Percentiles rank a stretch among this genome's conserved stretches.
Evolutionary conservation across 148 eudicot species (phyloP).

Genomic region (Camellia granthamiana): DNA sequence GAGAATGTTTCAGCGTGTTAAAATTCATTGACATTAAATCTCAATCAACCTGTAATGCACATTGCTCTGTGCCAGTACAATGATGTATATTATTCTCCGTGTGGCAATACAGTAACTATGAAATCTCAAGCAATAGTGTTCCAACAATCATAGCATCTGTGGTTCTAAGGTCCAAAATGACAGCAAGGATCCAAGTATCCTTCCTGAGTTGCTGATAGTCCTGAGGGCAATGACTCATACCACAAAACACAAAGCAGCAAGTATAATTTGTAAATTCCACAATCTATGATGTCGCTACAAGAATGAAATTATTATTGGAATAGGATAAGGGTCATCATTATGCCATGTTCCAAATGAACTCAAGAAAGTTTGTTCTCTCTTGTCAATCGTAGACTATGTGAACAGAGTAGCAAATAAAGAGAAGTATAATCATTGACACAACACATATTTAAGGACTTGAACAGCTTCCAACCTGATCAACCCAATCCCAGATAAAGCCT

Average conservation of each 20-base stretch:
- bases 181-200: neutral
- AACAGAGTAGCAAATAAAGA: neutral
- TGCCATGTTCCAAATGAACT: neutral
- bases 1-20: neutral
- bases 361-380: neutral
- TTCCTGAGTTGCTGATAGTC: neutral
- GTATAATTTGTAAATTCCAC: neutral
- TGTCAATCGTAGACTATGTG: neutral
- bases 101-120: neutral
- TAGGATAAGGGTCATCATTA: neutral
- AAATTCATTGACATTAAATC: neutral
- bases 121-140: slow-evolving; percentile 3
- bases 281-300: neutral
- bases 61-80: neutral
- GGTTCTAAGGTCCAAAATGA: neutral
- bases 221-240: neutral
- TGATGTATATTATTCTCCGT: neutral
- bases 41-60: slow-evolving; percentile 2
- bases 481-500: slow-evolving; percentile 99
- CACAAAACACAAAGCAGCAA: neutral
- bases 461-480: slow-evolving; percentile 62
- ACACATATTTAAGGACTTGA: neutral
- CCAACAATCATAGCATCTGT: neutral
- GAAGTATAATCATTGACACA: neutral
- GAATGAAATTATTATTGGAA: neutral